Percentiles rank a stretch among this genome's conserved stretches.
These are phyloP conservation scores for Melocanna baccifera DNA, from an alignment of 176 grass and related monocot genomes.

Conservation along the genomic window DNA sequence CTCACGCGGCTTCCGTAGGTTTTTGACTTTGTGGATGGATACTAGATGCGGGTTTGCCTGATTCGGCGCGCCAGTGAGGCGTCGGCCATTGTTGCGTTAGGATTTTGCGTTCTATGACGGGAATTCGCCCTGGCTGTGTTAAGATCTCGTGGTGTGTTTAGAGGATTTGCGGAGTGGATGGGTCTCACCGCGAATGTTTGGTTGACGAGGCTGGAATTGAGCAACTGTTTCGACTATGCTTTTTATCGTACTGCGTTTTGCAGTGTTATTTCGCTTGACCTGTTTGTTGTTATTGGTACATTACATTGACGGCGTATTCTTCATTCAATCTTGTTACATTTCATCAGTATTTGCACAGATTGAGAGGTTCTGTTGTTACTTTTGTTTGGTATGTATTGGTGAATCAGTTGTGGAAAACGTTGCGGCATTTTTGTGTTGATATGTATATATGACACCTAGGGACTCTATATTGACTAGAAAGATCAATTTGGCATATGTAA, in stretches of 20 bases:
- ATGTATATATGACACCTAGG: not conserved
- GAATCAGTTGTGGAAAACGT: not conserved
- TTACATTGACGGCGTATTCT: not conserved
- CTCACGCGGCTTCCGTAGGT: not conserved
- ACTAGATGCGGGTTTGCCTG: not conserved
- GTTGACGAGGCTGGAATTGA: slow-evolving; percentile 5
- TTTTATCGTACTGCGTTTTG: not conserved
- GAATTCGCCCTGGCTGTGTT: not conserved
- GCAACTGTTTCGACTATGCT: not conserved
- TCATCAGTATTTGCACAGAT: not conserved
- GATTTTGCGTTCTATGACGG: not conserved
- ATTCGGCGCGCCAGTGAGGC: not conserved
- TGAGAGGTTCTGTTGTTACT: not conserved
- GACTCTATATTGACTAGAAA: not conserved
- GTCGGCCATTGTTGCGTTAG: not conserved
- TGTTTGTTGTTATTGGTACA: not conserved
- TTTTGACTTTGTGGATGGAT: not conserved
- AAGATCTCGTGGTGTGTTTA: slow-evolving; percentile 14
- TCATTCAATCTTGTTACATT: not conserved
- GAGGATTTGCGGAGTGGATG: not conserved
- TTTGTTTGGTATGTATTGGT: not conserved
- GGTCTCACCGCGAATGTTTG: not conserved
- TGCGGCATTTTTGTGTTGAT: not conserved
- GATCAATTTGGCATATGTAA: not conserved
- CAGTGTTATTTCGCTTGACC: not conserved